These are phyloP conservation scores for Pseudoneurospora amorphoporcata DNA, from an alignment of 495 filamentous ascomycete genomes.

Conservation along the genomic window DNA sequence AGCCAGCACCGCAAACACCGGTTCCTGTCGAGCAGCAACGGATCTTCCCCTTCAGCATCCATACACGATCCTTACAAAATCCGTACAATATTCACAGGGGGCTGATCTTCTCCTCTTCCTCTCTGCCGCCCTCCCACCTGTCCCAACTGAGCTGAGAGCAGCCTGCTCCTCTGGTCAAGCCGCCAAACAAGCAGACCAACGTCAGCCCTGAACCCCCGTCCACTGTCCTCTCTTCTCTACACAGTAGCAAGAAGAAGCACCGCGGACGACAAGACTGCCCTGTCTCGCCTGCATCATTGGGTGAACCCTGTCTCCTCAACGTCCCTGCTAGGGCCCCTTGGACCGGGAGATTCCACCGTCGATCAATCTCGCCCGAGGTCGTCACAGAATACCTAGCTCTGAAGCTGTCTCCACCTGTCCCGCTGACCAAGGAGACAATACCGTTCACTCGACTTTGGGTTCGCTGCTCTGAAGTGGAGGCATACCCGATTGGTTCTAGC, in stretches of 20 bases:
- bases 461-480: constrained; percentile 11
- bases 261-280: constrained; percentile 2
- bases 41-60: neutral
- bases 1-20: constrained; percentile 1
- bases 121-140: constrained; percentile 3
- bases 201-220: constrained; percentile 24
- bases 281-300: constrained; percentile 17
- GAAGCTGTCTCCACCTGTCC: constrained; percentile 31
- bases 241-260: neutral
- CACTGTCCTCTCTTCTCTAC: neutral
- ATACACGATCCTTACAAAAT: neutral
- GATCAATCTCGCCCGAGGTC: constrained; percentile 36
- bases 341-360: constrained; percentile 32
- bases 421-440: constrained; percentile 33
- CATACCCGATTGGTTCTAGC: constrained; percentile 31
- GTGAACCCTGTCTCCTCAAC: constrained; percentile 19
- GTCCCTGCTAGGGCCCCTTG: constrained; percentile 18
- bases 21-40: neutral
- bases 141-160: constrained; percentile 4
- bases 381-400: constrained; percentile 32
- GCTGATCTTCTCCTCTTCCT: neutral
- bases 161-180: constrained; percentile 4
- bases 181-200: constrained; percentile 3
- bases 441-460: constrained; percentile 30
- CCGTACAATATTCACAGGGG: neutral